Evolutionary conservation across 345 rosid genomes (phyloP), one percentile per base, ranked within the genome.

Genomic region (Mercurialis annua): DNA sequence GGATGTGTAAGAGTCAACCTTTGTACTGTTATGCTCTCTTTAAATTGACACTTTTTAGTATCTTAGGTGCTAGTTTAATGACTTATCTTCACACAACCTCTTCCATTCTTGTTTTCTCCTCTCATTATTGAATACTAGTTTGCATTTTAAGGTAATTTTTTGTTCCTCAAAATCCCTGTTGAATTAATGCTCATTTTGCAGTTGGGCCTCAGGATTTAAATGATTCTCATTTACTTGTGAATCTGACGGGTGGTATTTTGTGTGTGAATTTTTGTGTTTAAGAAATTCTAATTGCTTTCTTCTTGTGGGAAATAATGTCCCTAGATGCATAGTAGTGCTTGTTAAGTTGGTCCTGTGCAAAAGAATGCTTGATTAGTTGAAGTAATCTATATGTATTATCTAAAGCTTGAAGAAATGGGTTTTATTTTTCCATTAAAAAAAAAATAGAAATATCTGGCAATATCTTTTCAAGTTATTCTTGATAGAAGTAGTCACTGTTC

Each of bases 401-500:
- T 34, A 34, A 34, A 34, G 40, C 40, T 34, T 34, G 40, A 34
- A 34, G 9, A 3, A 3, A 9, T 3, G 40, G 40, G 9, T 34
- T 34, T 34, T 34, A 34, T 4, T 34, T 34, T 34, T 34, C 40
- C 40, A n/a, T n/a, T 9, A 3, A 40, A 14, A 40, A 7, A 40
- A 40, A 40, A 40, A 9, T 40, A 14, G 11, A 3, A 40, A 3
- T 40, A 7, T 40, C 10, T 2, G 4, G 1, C 1, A 2, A 40
- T 7, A 8, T 47, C 0, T 47, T 10, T 47, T 17, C 4, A 18
- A 10, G 4, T 47, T 47, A 31, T 64, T 43, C 27, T 1, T 33
- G 10, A 34, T 48, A 69, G 11, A 65, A 50, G 26, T 67, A 34
- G 33, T 50, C 36, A 26, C 23, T 57, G 20, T 59, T 72, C 30